A percentile compares a stretch with the other conserved stretches of the same genome.
Evolutionary conservation across 1,139 yeast species (phyloP).

Genomic region (Kodamaea sp.): DNA sequence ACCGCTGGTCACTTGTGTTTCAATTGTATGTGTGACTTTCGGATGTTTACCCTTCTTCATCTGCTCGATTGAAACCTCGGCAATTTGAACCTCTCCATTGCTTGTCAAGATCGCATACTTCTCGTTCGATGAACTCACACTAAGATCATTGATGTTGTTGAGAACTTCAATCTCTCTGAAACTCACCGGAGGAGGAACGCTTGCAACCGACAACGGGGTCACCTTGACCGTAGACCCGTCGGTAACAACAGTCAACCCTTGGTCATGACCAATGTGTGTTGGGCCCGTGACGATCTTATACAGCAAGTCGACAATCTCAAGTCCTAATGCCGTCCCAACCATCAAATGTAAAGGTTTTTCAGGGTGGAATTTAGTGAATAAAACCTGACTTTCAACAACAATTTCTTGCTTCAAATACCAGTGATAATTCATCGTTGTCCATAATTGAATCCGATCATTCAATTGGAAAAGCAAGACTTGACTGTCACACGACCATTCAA

Average conservation of each 20-base stretch:
- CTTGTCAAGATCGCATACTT: slow-evolving; percentile 56
- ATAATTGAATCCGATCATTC: slow-evolving; percentile 63
- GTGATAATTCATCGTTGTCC: slow-evolving; percentile 92
- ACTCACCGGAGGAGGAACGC: slow-evolving; percentile 93
- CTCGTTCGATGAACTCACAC: slow-evolving; percentile 61
- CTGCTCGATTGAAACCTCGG: slow-evolving; percentile 23
- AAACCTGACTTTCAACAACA: slow-evolving; percentile 32
- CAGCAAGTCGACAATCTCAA: slow-evolving; percentile 70
- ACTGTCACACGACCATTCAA: slow-evolving; percentile 82
- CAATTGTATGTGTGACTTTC: slow-evolving; percentile 32
- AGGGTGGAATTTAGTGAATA: slow-evolving; percentile 76
- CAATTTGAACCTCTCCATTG: slow-evolving; percentile 22
- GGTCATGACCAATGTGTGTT: slow-evolving; percentile 59
- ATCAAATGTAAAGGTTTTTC: slow-evolving; percentile 78
- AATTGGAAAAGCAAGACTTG: slow-evolving; percentile 73
- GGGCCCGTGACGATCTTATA: slow-evolving; percentile 68
- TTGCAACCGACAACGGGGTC: slow-evolving; percentile 82
- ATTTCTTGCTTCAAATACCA: slow-evolving; percentile 92
- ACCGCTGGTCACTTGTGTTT: slow-evolving; percentile 26
- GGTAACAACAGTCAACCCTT: slow-evolving; percentile 74
- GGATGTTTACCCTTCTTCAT: slow-evolving; percentile 48
- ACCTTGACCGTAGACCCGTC: slow-evolving; percentile 74
- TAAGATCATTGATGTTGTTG: slow-evolving; percentile 56
- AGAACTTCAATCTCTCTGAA: slow-evolving; percentile 58
- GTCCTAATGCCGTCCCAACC: slow-evolving; percentile 49